Percentiles rank a stretch among this genome's conserved stretches.
These are phyloP conservation scores for Trypanosomatidae sp. DNA, from an alignment of 208 protist genomes.

Conservation along the genomic window DNA sequence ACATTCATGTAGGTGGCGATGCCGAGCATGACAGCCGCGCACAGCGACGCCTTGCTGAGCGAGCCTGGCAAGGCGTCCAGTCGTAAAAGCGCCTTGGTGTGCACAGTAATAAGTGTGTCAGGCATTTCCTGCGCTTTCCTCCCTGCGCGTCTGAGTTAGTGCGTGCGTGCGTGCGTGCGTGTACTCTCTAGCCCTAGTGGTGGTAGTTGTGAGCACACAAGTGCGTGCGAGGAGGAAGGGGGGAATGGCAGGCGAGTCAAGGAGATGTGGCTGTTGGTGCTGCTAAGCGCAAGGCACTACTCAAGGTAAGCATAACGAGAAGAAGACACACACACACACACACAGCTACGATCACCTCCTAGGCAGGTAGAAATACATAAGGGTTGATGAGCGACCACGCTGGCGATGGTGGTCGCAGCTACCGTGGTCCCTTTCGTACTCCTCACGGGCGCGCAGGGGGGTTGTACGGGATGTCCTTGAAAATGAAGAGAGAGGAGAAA, in stretches of 20 bases:
- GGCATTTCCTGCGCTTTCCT: background rate
- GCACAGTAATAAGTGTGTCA: background rate
- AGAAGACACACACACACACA: background rate
- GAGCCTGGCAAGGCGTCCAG: conserved; percentile 28
- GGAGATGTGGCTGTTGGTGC: background rate
- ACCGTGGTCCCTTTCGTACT: background rate
- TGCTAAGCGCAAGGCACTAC: background rate
- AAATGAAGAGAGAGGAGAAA: conserved; percentile 8
- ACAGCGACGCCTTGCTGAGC: conserved; percentile 25
- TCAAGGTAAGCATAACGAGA: background rate
- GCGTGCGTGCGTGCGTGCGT: background rate
- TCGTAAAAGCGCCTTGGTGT: conserved; percentile 7
- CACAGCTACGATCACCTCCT: background rate
- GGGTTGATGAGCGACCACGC: background rate
- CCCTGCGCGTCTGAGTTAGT: too few species aligned
- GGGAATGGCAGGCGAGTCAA: background rate
- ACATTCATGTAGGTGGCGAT: conserved; percentile 26
- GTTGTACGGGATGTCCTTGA: background rate
- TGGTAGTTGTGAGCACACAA: background rate
- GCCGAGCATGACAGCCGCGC: conserved; percentile 21
- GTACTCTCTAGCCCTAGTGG: background rate
- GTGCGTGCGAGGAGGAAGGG: background rate
- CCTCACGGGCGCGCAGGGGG: background rate
- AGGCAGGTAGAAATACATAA: background rate
- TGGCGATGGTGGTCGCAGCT: background rate